Evolutionary conservation across 345 rosid species (phyloP), one percentile per base, ranked within the genome.

Genomic region (Camelina hispida): DNA sequence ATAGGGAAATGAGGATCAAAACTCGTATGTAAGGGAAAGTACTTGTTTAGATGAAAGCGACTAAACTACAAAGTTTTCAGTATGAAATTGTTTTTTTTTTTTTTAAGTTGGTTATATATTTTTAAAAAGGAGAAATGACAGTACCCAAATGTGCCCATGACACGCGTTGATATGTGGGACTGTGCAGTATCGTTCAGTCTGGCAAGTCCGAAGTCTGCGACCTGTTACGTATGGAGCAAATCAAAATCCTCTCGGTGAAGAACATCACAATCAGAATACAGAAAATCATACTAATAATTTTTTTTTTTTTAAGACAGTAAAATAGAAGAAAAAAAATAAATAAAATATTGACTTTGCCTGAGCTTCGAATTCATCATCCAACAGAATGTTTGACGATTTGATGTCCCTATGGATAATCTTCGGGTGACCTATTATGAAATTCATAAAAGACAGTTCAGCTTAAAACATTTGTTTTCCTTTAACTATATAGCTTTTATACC

Each of bases 141-240:
- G 56, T 83, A 93, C 99, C 96, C 98, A 55, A 93, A 93, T 72
- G 98, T 93, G 30, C 99, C 98, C 99, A 96, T 96, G 68, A 93
- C 98, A 57, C 99, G 83, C 47, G 98, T 96, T 55, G 99, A 96
- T 68, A 96, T 96, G 72, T 96, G 99, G 40, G 94, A 86, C 62
- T 87, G 91, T 13, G 85, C 56, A 6, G 90, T 85, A 74, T 87
- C 95, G 17, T 86, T 88, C 18, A 93, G 89, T 80, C 83, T 96
- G 52, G 99, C 98, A 8, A 96, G 93, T 74, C 99, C 99, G 71
- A 96, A 96, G 81, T 96, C 99, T 64, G 98, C 98, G 38, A 96
- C 99, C 96, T 93, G 84, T 48, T 6, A 34, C 2, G 9, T 34
- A 68, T 25, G 46, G 5, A 38, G 54, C 65, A 38, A 52, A 52